Percentiles rank a stretch among this genome's conserved stretches.
Evolutionary conservation across 1,284 basidiomycete species (phyloP).

Genomic region (Lentinula novae-zelandiae): DNA sequence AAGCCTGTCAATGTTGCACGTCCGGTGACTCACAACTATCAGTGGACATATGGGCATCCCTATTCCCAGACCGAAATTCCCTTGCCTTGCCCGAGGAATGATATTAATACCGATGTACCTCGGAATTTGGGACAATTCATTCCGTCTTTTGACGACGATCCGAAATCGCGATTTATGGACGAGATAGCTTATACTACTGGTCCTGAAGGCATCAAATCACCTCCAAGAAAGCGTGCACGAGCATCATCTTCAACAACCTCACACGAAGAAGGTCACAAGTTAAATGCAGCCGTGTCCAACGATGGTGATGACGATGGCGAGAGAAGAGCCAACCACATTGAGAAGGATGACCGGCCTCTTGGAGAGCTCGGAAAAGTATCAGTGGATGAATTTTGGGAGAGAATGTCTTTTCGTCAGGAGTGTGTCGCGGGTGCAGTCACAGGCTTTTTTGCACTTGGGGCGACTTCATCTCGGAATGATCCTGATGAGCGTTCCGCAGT

Average conservation of each 20-base stretch:
- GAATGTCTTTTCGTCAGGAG: conserved; percentile 93
- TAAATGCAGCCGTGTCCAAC: conserved; percentile 13
- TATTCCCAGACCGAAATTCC: conserved; percentile 59
- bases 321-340: conserved; percentile 26
- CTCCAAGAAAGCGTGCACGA: conserved; percentile 51
- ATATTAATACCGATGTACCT: conserved; percentile 19
- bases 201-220: conserved; percentile 55
- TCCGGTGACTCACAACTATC: conserved; percentile 20
- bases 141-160: conserved; percentile 90
- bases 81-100: conserved; percentile 49
- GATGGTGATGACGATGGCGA: conserved; percentile 24
- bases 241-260: conserved; percentile 19
- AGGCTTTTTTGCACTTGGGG: conserved; percentile 78
- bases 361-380: conserved; percentile 56
- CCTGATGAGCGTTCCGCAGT: conserved; percentile 22
- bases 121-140: conserved; percentile 71
- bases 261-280: conserved; percentile 18
- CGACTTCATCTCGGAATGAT: conserved; percentile 21
- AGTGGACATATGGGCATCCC: conserved; percentile 77
- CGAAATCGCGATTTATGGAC: conserved; percentile 88
- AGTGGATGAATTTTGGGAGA: conserved; percentile 87
- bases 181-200: conserved; percentile 76
- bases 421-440: conserved; percentile 83
- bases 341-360: conserved; percentile 28
- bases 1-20: conserved; percentile 19